Percentiles rank a stretch among this genome's conserved stretches.
These are phyloP conservation scores for Acacia acuminata DNA, from an alignment of 306 rosid species.

Conservation along the genomic window DNA sequence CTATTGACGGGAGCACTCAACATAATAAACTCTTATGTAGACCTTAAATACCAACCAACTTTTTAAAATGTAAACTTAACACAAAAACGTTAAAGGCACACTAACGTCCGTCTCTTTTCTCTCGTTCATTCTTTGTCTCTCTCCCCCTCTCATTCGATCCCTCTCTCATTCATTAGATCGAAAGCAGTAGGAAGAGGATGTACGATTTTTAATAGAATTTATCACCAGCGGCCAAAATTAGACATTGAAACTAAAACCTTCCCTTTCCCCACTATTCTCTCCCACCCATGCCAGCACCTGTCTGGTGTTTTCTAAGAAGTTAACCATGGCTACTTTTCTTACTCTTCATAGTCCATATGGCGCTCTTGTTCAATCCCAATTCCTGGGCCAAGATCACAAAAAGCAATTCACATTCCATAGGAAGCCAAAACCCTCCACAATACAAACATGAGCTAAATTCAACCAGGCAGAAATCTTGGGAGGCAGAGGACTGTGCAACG, in stretches of 20 bases:
- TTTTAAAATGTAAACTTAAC: too few species aligned
- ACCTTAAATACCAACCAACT: too few species aligned
- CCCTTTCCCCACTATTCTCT: slow-evolving; percentile 6
- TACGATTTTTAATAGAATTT: slow-evolving; percentile 20
- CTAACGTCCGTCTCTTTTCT: too few species aligned
- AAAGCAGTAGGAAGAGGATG: too few species aligned
- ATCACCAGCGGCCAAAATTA: slow-evolving; percentile 32
- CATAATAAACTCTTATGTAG: too few species aligned
- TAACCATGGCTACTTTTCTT: slow-evolving; percentile 57
- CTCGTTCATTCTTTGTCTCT: too few species aligned
- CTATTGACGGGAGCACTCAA: too few species aligned
- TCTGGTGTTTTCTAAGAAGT: background rate
- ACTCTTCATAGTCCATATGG: slow-evolving; percentile 46
- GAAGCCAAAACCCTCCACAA: too few species aligned
- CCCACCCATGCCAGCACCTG: slow-evolving; percentile 9
- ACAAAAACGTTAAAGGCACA: too few species aligned
- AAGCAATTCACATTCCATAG: slow-evolving; percentile 32
- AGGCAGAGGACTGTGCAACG: slow-evolving; percentile 90
- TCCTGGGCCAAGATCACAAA: slow-evolving; percentile 53
- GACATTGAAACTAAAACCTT: slow-evolving; percentile 10
- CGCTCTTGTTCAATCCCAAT: slow-evolving; percentile 53
- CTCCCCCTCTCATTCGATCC: too few species aligned
- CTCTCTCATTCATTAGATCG: too few species aligned
- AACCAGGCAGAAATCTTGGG: slow-evolving; percentile 65
- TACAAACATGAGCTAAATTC: slow-evolving; percentile 62